A percentile compares a stretch with the other conserved stretches of the same genome.
phyloP scores from a whole-genome alignment of 169 alveolate genomes.

The Plasmodium blacklocki region DNA sequence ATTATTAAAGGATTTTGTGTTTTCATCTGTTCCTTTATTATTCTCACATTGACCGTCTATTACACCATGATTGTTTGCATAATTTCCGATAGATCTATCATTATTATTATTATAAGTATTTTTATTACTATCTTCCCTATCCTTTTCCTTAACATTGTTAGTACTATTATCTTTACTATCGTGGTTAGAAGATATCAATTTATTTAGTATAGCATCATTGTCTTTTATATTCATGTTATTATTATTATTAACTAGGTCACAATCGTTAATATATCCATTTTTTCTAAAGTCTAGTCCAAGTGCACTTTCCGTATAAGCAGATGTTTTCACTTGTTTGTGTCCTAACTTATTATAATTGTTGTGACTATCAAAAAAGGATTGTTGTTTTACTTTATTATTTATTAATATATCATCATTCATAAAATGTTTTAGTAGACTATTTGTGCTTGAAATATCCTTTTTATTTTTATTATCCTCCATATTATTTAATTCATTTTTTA shows the following conservation, averaged over 20 bases:
- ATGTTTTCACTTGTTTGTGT: constrained; percentile 6
- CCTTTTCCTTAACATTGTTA: neutral
- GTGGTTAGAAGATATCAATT: constrained; percentile 1
- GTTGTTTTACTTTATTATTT: neutral
- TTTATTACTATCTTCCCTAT: no score
- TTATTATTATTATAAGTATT: no score
- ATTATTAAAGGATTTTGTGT: neutral
- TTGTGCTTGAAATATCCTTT: constrained; percentile 5
- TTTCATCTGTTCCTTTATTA: constrained; percentile 15
- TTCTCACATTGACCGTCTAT: constrained; percentile 25
- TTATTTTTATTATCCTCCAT: constrained; percentile 38
- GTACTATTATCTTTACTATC: neutral
- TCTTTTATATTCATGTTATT: neutral
- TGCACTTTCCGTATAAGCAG: neutral
- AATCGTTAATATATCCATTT: constrained; percentile 4
- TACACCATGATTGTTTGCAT: constrained; percentile 20
- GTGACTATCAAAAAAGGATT: no score
- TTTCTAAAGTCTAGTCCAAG: neutral
- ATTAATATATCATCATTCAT: constrained; percentile 21
- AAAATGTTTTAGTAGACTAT: neutral
- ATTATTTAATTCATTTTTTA: constrained; percentile 21
- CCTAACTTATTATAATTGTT: neutral
- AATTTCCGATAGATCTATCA: neutral
- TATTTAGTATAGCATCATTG: constrained; percentile 12
- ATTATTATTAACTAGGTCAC: neutral